Base-by-base conservation (phyloP, 768 basidiomycete genomes). In the Chalciporus pseudorubinellus region DNA sequence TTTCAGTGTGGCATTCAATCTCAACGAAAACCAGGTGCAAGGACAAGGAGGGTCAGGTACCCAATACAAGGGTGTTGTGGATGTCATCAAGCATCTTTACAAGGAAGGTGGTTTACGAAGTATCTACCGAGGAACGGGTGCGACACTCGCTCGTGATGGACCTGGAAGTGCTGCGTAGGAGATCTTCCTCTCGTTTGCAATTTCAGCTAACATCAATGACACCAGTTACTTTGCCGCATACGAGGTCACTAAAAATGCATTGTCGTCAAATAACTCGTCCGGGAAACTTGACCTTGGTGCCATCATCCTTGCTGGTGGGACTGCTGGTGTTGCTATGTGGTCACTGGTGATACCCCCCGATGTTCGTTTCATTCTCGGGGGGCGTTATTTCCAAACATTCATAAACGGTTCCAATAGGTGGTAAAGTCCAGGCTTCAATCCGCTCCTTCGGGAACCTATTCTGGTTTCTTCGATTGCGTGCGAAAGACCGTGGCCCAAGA, bases 281-380 rank as follows among this genome's bases (percentile, higher is more conserved):
- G 79, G 89, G 33, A 85, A 92, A 44, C 78, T 98, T 51, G 89
- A 92, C 60, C 77, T 99, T 22, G 79, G 89, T 28, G 87, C 89
- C 16, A 81, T 98, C 60, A 88, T 98, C 58, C 52, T 94, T 48
- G 93, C 95, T 46, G 97, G 97, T 58, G 97, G 95, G 47, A 85
- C 82, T 36, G 97, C 97, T 1, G 97, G 97, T 59, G 82, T 98
- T 5, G 94, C 94, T 33, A 98, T 99, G 97, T 99, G 97, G 97
- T 77, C 89, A 16, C 77, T 98, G 59, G 95, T 92, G 21, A 97
- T 99, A 59, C 97, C 97, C 43, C 95, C 95, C 41, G 95, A 99
- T 69, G 95, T 93, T 63, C 57, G 89, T 76, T 4, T 28, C 14
- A 8, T 34, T 48, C 19, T 36, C 13, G 34, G 39, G 20, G n/a